Evolutionary conservation across 768 basidiomycete species (phyloP).

Genomic region (Tulasnella sp.): DNA sequence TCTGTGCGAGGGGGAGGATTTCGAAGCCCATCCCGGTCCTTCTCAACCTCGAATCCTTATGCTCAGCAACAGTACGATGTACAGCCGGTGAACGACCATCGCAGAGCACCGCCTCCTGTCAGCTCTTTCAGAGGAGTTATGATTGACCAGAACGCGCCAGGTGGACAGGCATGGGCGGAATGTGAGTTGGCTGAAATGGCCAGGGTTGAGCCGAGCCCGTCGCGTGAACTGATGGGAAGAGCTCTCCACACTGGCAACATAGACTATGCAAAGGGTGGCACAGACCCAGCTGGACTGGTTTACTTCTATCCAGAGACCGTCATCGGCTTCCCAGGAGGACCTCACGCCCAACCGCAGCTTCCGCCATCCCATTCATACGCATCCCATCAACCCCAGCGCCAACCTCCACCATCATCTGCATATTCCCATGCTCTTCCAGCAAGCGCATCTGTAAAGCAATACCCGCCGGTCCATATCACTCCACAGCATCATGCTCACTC

Average conservation of each 20-base stretch:
- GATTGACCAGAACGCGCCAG: background rate
- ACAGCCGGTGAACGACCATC: background rate
- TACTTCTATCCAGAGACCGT: conserved; percentile 14
- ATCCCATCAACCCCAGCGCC: background rate
- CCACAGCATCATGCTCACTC: conserved; percentile 4
- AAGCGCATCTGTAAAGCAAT: background rate
- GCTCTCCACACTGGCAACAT: background rate
- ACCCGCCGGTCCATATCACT: conserved; percentile 1
- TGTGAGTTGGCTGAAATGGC: conserved; percentile 1
- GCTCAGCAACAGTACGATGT: too few relatives aligned
- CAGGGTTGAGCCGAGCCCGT: background rate
- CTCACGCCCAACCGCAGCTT: background rate
- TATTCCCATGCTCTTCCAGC: too few relatives aligned
- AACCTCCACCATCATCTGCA: background rate
- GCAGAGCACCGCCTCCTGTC: background rate
- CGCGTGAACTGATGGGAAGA: background rate
- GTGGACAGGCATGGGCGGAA: conserved; percentile 2
- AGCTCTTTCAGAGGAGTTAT: conserved; percentile 8
- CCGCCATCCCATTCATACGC: background rate
- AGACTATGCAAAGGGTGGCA: conserved; percentile 13
- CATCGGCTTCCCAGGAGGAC: background rate
- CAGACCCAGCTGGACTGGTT: conserved; percentile 11
- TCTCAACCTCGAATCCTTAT: too few relatives aligned
- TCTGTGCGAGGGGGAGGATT: too few relatives aligned
- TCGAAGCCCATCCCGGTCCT: too few relatives aligned